Base-by-base conservation (phyloP, 768 basidiomycete genomes). In the Leccinum barrowsii region DNA sequence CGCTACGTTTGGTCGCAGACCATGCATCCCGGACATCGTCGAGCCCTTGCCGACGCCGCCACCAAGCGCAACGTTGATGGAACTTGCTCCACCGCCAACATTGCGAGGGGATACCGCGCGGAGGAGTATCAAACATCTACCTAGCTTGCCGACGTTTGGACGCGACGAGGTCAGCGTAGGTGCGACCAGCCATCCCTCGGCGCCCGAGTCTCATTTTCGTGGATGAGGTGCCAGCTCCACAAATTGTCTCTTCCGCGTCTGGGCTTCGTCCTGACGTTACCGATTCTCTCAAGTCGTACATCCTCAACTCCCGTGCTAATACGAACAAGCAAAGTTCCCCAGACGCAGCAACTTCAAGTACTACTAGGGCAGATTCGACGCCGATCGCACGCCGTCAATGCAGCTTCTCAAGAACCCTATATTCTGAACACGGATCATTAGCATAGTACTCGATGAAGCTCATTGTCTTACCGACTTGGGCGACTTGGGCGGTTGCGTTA, bases 1-100 rank as follows among this genome's bases (percentile, higher is more conserved):
- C 48, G 66, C 63, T n/a, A 64, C 62, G n/a, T 71, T 71, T 28
- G 44, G 56, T 48, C 71, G 71, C 19, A 61, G 62, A 54, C 64
- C 63, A 2, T 71, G 70, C 7, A 15, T 65, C 21, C 46, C 55
- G 19, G 71, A 70, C 17, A 54, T 67, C 52, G 52, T 24, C 13
- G 57, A 70, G 37, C 61, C 63, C 26, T 37, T 65, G 21, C 67
- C 65, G 12, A 57, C 64, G 22, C 64, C 54, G 3, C 64, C 71
- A 11, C 59, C 19, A 7, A 65, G 61, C 21, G 34, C 63, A 24
- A 62, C 28, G 5, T 7, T 56, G 5, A 56, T 35, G 15, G 52
- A 60, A 7, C 69, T 68, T 19, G 64, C 69, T 10, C 67, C 69
- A 1, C 49, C 69, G 7, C 55, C 58, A 4, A 52, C 37, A 12